Percentiles rank a stretch among this genome's conserved stretches.
Evolutionary conservation across 192 early-diverging fungal species (phyloP).

Genomic region (Dissophora globulifera): DNA sequence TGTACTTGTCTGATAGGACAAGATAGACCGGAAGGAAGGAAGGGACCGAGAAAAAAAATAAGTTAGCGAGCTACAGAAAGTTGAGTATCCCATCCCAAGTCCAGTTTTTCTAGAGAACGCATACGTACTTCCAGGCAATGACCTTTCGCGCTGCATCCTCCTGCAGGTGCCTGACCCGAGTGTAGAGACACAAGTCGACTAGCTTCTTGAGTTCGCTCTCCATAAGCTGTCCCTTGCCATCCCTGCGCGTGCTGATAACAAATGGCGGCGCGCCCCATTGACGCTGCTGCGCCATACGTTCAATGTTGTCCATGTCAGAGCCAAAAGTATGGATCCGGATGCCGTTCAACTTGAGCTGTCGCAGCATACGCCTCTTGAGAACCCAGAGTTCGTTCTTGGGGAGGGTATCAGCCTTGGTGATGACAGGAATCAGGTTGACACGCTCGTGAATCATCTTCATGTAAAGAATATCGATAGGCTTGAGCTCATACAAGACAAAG

Average conservation of each 20-base stretch:
- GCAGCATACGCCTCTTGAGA: constrained; percentile 84
- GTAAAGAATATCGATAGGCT: constrained; percentile 91
- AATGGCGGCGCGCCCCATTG: constrained; percentile 45
- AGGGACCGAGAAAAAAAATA: background rate
- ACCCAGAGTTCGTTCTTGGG: constrained; percentile 85
- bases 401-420: constrained; percentile 93
- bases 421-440: constrained; percentile 94
- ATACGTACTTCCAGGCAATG: constrained; percentile 39
- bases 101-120: too few species aligned
- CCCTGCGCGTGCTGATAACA: constrained; percentile 31
- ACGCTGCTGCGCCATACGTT: constrained; percentile 23
- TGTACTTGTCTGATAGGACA: constrained; percentile 9
- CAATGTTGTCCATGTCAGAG: constrained; percentile 13
- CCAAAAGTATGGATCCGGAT: constrained; percentile 47
- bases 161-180: constrained; percentile 19
- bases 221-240: constrained; percentile 13
- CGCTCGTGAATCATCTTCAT: constrained; percentile 94
- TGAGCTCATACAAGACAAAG: constrained; percentile 60
- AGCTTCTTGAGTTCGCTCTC: constrained; percentile 28
- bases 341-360: constrained; percentile 40
- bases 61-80: too few species aligned
- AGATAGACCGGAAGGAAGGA: background rate
- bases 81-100: too few species aligned
- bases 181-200: constrained; percentile 27
- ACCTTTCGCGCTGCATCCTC: constrained; percentile 39